Percentiles rank a stretch among this genome's conserved stretches.
phyloP scores from a whole-genome alignment of 306 rosid genomes.

The Dryas alaskensis region DNA sequence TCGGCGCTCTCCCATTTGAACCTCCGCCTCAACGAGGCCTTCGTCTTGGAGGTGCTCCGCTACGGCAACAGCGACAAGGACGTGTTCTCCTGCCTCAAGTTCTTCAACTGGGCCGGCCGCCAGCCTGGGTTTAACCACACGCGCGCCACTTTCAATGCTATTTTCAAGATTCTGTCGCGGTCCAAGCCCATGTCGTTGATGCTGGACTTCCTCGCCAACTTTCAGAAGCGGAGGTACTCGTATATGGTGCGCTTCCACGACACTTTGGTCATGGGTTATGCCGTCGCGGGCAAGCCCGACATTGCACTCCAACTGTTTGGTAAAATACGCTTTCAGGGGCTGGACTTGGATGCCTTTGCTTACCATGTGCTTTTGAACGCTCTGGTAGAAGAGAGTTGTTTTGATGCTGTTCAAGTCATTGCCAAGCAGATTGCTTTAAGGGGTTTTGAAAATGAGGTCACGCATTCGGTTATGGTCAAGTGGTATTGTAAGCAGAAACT shows the following conservation, averaged over 20 bases:
- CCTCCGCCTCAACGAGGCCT: constrained; percentile 43
- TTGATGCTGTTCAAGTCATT: constrained; percentile 45
- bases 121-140: constrained; percentile 59
- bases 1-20: constrained; percentile 46
- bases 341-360: constrained; percentile 51
- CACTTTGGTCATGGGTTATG: constrained; percentile 70
- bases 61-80: constrained; percentile 31
- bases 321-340: constrained; percentile 66
- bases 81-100: constrained; percentile 64
- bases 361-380: constrained; percentile 65
- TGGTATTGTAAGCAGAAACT: constrained; percentile 45
- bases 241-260: constrained; percentile 44
- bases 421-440: constrained; percentile 44
- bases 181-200: constrained; percentile 46
- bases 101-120: constrained; percentile 93
- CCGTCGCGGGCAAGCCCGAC: constrained; percentile 64
- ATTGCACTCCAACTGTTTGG: constrained; percentile 65
- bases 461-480: constrained; percentile 45
- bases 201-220: constrained; percentile 48
- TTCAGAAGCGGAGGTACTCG: neutral
- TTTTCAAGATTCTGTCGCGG: constrained; percentile 58
- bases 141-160: constrained; percentile 50
- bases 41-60: constrained; percentile 60
- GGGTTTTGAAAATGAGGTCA: constrained; percentile 47
- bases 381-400: constrained; percentile 46